Evolutionary conservation across 176 grass and related monocot genomes (phyloP).

Genomic region (Urochloa ruziziensis): DNA sequence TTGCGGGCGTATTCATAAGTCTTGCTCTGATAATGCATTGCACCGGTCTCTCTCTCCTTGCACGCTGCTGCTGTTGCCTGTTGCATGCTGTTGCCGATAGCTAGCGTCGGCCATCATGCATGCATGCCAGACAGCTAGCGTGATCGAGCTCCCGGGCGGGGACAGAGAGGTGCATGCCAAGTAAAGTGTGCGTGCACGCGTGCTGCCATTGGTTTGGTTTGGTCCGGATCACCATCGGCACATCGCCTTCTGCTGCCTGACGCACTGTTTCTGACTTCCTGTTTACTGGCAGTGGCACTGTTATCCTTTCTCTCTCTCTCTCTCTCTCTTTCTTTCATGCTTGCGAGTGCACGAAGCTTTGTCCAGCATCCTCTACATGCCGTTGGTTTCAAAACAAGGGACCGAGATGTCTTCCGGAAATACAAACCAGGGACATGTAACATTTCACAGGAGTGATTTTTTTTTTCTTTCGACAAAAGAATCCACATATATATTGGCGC

Average conservation of each 20-base stretch:
- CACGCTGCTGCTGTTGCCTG: not conserved
- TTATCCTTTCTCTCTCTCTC: not conserved
- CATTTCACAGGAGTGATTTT: no score
- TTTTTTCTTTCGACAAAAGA: no score
- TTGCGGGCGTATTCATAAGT: no score
- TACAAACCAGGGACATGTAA: no score
- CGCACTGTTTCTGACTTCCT: not conserved
- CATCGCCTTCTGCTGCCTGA: not conserved
- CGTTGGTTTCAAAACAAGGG: no score
- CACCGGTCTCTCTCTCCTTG: not conserved
- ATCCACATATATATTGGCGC: no score
- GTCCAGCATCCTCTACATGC: no score
- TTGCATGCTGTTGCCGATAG: no score
- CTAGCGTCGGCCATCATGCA: not conserved
- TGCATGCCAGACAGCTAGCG: not conserved
- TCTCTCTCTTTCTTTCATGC: no score
- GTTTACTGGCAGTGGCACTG: not conserved
- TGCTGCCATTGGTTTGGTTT: conserved; percentile 15
- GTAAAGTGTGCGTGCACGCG: conserved; percentile 15
- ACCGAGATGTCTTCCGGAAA: no score
- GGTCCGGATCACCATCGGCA: not conserved
- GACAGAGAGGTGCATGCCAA: conserved; percentile 15
- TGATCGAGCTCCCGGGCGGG: not conserved
- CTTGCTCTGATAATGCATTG: not conserved
- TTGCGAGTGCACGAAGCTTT: no score